Evolutionary conservation across 1,284 basidiomycete species (phyloP), one percentile per base, ranked within the genome.

Genomic region (Irpex lacteus): DNA sequence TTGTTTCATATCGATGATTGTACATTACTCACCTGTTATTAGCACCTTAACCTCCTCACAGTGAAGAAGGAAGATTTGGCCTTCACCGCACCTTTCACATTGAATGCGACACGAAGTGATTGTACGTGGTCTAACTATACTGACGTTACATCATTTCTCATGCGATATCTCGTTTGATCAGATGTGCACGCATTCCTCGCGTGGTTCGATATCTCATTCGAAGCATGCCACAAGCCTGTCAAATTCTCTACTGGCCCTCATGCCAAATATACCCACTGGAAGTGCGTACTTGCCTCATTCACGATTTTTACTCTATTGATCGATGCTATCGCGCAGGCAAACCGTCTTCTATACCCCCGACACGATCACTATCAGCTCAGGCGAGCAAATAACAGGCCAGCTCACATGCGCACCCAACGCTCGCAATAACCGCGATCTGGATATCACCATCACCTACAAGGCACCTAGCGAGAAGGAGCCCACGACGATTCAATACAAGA

Each of bases 121-220:
- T 98, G 95, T 96, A 71, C 69, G 90, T 82, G 2, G 58, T 52
- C 36, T 56, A 7, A 21, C 40, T 57, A 50, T 53, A 36, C 19
- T 61, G 63, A 49, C 38, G 19, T 54, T 65, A 59, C 40, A 40
- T 61, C 40, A 65, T 19, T 8, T n/a, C 60, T 19, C 38, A 13
- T 21, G 19, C n/a, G 18, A 13, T 4, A 52, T 26, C 54, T 64
- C 52, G 65, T 36, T 15, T 36, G 1, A 54, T 55, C 69, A 97
- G 95, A 95, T 75, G 85, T 97, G 18, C 98, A 99, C 74, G 98
- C 98, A n/a, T 98, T 98, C 88, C 88, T 99, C 61, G 96, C 96
- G 47, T 99, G 98, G 98, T 99, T 99, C 79, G 98, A 99, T 77
- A 93, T 98, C 72, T 85, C 89, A 58, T 99, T 99, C 80, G 91